Evolutionary conservation across 2,329 filamentous ascomycete genomes (phyloP), one percentile per base, ranked within the genome.

Genomic region (Phoma sp.): DNA sequence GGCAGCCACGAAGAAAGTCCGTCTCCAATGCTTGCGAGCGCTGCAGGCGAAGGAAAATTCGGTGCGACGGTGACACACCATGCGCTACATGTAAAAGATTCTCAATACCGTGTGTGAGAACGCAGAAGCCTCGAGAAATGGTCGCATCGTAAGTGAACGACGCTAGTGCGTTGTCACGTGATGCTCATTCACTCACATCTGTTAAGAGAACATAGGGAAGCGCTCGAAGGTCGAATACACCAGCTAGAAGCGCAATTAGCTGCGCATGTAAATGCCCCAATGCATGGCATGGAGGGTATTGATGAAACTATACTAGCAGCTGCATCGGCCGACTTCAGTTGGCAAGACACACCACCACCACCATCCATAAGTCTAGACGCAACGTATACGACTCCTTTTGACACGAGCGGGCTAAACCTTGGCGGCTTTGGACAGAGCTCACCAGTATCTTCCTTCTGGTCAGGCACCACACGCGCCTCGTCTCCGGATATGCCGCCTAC

Each of bases 1-100:
- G 73, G 73, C 70, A 73, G 31, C 69, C 73, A 2, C 53, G 73
- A 24, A 55, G 70, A 31, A 75, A 75, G 61, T 74, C 72, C 6
- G 73, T 75, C 9, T 73, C 72, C 37, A 75, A 75, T 51, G 73
- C 73, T 15, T 75, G 73, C 54, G 73, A 75, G 56, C 59, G 73
- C 19, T 75, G 73, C 55, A 62, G 73, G 25, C 61, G 73, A 27
- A 58, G 73, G 48, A 75, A 75, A 59, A 75, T 75, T 21, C 64
- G 69, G 31, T 75, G 73, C 47, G 73, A 75, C 44, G 73, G 73
- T 41, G 68, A 74, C 41, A 73, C 69, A 21, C 73, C 73, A 2
- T 75, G 73, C 46, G 63, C 69, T 29, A 75, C 73, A 27, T 75
- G 73, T 55, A 73, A 70, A 52, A 63, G 73, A n/a, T 75, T 75